Percentiles rank a stretch among this genome's conserved stretches.
phyloP scores from a whole-genome alignment of 1,139 yeast species.

The Lodderomyces metapsilosis region DNA sequence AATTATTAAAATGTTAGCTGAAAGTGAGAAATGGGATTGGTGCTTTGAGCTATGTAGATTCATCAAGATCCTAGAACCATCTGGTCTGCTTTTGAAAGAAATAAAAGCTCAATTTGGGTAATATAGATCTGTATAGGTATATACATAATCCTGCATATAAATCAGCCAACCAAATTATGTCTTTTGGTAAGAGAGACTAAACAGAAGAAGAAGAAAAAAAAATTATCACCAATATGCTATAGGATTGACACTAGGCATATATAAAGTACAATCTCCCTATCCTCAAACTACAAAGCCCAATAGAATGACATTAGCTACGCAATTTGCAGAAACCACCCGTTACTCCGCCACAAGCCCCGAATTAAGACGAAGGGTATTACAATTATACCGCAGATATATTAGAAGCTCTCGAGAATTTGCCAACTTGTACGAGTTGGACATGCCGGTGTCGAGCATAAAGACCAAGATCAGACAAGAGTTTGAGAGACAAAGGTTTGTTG shows the following conservation, averaged over 20 bases:
- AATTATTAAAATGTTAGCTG: constrained; percentile 35
- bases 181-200: too few species aligned
- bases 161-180: constrained; percentile 28
- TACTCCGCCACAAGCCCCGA: constrained; percentile 63
- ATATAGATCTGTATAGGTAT: background rate
- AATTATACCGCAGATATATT: constrained; percentile 70
- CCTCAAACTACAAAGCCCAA: background rate
- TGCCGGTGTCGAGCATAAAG: constrained; percentile 78
- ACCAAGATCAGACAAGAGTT: constrained; percentile 88
- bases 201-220: constrained; percentile 6
- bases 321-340: constrained; percentile 80
- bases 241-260: background rate
- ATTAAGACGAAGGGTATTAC: constrained; percentile 62
- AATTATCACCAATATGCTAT: background rate
- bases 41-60: constrained; percentile 48
- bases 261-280: background rate
- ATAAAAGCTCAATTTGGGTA: constrained; percentile 14
- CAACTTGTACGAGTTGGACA: constrained; percentile 73
- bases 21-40: constrained; percentile 41
- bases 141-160: constrained; percentile 11
- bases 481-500: constrained; percentile 75
- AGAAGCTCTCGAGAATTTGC: constrained; percentile 64
- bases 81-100: constrained; percentile 26
- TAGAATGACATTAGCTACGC: constrained; percentile 67
- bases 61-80: constrained; percentile 42